Evolutionary conservation across 2,329 filamentous ascomycete genomes (phyloP).

Genomic region (Aspergillus sojae): DNA sequence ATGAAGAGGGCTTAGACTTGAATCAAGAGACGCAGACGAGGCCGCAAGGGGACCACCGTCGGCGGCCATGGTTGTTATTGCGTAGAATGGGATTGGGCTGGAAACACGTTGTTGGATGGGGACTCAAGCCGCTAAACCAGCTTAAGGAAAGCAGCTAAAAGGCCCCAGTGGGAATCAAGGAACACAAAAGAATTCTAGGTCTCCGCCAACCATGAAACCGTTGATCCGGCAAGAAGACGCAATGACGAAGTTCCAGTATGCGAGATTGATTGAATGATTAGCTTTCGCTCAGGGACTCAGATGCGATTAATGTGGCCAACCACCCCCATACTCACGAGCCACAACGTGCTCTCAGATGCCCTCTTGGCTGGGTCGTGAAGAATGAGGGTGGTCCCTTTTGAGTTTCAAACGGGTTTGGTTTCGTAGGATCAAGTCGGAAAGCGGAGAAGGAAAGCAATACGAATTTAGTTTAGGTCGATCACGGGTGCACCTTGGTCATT

Average conservation of each 20-base stretch:
- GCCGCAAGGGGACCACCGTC: slow-evolving; percentile 16
- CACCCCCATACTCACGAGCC: not conserved
- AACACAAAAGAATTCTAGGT: not conserved
- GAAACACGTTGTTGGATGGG: slow-evolving; percentile 2
- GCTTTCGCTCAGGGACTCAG: not conserved
- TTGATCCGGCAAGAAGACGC: not conserved
- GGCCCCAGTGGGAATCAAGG: not conserved
- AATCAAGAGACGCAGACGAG: not conserved
- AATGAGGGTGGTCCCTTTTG: not conserved
- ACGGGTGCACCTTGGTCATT: not conserved
- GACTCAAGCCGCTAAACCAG: slow-evolving; percentile 15
- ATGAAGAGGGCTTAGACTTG: slow-evolving; percentile 13
- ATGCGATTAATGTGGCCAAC: not conserved
- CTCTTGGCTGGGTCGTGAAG: slow-evolving; percentile 18
- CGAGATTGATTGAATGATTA: not conserved
- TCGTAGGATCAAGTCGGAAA: not conserved
- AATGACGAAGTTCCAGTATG: not conserved
- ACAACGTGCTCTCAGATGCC: slow-evolving; percentile 19
- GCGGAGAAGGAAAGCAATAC: not conserved
- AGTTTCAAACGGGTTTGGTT: not conserved
- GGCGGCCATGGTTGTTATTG: slow-evolving; percentile 17
- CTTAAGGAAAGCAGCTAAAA: not conserved
- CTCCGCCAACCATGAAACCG: not conserved
- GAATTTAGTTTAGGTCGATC: not conserved
- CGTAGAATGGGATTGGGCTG: slow-evolving; percentile 13